A percentile compares a stretch with the other conserved stretches of the same genome.
Evolutionary conservation across 345 rosid species (phyloP).

Genomic region (Aquilaria yunnanensis): DNA sequence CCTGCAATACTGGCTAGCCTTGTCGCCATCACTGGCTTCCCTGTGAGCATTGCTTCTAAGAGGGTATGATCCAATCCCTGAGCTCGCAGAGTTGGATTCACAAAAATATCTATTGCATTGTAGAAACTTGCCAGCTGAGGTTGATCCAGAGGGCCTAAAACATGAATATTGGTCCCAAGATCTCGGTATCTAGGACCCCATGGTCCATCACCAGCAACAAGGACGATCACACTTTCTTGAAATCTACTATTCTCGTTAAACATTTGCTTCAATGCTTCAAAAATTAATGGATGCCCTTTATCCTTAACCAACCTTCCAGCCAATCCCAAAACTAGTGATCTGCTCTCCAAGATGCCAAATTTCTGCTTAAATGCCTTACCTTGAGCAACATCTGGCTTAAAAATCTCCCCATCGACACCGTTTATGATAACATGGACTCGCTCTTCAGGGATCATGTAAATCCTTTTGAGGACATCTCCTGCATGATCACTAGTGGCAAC

Average conservation of each 20-base stretch:
- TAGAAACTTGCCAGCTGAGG: slow-evolving; percentile 69
- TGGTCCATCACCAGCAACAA: slow-evolving; percentile 93
- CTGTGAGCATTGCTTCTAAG: slow-evolving; percentile 83
- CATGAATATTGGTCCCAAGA: slow-evolving; percentile 53
- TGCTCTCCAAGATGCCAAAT: slow-evolving; percentile 38
- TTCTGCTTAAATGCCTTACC: slow-evolving; percentile 43
- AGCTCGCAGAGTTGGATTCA: slow-evolving; percentile 86
- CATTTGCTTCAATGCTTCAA: slow-evolving; percentile 66
- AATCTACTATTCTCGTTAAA: slow-evolving; percentile 42
- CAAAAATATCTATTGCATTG: slow-evolving; percentile 74
- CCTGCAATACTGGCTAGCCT: slow-evolving; percentile 84
- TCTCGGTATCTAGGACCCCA: slow-evolving; percentile 82
- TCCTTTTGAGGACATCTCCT: slow-evolving; percentile 78
- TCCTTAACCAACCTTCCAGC: slow-evolving; percentile 93
- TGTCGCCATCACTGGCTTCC: slow-evolving; percentile 78
- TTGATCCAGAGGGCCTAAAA: slow-evolving; percentile 81
- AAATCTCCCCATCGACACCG: slow-evolving; percentile 70
- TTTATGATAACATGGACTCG: slow-evolving; percentile 83
- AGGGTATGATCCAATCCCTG: slow-evolving; percentile 89
- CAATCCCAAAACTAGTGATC: slow-evolving; percentile 57
- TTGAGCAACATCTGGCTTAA: slow-evolving; percentile 47
- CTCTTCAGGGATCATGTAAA: slow-evolving; percentile 93
- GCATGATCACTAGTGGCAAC: slow-evolving; percentile 93
- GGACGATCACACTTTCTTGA: slow-evolving; percentile 37
- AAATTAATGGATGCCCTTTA: slow-evolving; percentile 79